Conservation (phyloP, 2,329 filamentous ascomycete species). For the Periconia sp. region DNA sequence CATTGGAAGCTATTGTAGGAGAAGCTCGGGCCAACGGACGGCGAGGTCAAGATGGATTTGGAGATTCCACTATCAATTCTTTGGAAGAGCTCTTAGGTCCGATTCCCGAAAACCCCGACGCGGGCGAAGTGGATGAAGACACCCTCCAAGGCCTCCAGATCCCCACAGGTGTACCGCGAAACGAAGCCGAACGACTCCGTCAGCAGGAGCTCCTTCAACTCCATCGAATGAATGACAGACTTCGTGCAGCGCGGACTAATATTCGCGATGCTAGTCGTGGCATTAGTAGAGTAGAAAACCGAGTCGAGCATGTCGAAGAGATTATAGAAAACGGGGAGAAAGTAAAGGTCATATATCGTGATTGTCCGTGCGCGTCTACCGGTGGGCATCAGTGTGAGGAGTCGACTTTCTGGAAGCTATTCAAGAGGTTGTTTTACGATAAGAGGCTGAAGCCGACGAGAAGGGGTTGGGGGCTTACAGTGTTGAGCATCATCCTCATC, state of each 20-base stretch:
- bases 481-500: constrained; percentile 48
- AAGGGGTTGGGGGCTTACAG: constrained; percentile 42
- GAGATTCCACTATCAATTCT: constrained; percentile 56
- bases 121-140: constrained; percentile 38
- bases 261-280: constrained; percentile 53
- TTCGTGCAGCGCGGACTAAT: constrained; percentile 48
- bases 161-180: constrained; percentile 37
- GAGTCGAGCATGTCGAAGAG: constrained; percentile 43
- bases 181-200: constrained; percentile 49
- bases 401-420: constrained; percentile 27
- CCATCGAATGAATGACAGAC: constrained; percentile 49
- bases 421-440: constrained; percentile 37
- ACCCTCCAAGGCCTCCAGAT: constrained; percentile 37
- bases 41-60: constrained; percentile 37
- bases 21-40: constrained; percentile 38
- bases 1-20: constrained; percentile 49
- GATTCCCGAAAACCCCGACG: constrained; percentile 15
- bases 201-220: constrained; percentile 51
- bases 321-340: constrained; percentile 6
- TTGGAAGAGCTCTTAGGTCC: constrained; percentile 52
- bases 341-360: constrained; percentile 14
- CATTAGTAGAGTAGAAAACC: constrained; percentile 49
- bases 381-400: constrained; percentile 13
- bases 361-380: constrained; percentile 26
- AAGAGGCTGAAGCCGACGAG: constrained; percentile 23